These are phyloP conservation scores for Trametes sanguinea DNA, from an alignment of 768 basidiomycete genomes.

Conservation along the genomic window DNA sequence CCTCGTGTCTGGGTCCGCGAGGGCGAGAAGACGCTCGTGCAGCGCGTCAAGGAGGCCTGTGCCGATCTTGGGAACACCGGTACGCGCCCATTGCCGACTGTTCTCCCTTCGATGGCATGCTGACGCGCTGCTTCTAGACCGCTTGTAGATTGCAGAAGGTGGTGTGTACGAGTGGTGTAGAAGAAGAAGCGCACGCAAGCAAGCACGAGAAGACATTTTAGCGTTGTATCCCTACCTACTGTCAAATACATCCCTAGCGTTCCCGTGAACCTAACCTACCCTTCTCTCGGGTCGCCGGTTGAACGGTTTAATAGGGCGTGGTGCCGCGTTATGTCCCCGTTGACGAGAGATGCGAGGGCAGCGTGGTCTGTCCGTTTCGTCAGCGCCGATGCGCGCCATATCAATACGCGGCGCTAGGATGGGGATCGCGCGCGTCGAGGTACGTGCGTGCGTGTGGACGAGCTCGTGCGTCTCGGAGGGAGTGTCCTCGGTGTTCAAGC, in stretches of 20 bases:
- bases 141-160: constrained; percentile 8
- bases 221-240: constrained; percentile 10
- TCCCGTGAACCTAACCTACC: neutral
- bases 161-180: neutral
- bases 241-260: constrained; percentile 14
- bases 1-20: constrained; percentile 99
- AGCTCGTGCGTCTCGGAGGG: no score
- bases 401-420: no score
- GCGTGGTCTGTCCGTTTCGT: no score
- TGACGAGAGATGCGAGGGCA: no score
- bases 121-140: constrained; percentile 12
- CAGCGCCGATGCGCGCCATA: no score
- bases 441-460: no score
- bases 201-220: constrained; percentile 3
- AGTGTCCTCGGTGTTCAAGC: no score
- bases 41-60: constrained; percentile 94
- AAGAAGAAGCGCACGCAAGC: neutral
- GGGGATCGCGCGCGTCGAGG: no score
- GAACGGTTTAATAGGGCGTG: no score
- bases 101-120: neutral
- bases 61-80: constrained; percentile 76
- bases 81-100: constrained; percentile 33
- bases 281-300: neutral
- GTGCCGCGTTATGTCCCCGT: no score
- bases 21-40: constrained; percentile 89